A percentile compares a stretch with the other conserved stretches of the same genome.
Conservation (phyloP, 495 filamentous ascomycete species). For the Neurospora sp. region DNA sequence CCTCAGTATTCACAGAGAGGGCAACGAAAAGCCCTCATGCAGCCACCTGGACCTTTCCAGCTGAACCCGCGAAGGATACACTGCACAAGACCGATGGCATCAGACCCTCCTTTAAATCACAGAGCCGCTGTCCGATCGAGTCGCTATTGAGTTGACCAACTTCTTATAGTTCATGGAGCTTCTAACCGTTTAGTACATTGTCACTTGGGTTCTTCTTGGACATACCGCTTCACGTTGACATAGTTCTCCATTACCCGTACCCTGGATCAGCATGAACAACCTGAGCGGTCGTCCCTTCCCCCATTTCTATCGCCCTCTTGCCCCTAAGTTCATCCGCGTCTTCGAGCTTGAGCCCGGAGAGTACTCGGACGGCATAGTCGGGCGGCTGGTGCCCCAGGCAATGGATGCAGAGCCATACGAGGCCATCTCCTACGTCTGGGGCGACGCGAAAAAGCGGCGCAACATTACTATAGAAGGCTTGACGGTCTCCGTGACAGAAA, state of each 20-base stretch:
- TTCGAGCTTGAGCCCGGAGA: constrained; percentile 10
- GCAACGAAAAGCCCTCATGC: not conserved
- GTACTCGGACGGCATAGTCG: constrained; percentile 3
- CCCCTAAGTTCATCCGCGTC: constrained; percentile 4
- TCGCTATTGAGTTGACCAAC: not conserved
- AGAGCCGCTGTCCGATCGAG: not conserved
- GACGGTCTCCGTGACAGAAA: constrained; percentile 13
- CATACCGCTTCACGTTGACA: not conserved
- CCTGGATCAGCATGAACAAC: not conserved
- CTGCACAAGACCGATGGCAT: not conserved
- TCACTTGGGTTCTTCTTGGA: not conserved
- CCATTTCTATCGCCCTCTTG: constrained; percentile 3
- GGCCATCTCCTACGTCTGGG: constrained; percentile 30
- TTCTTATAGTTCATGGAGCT: not conserved
- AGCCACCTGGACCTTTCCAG: not conserved
- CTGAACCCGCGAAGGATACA: not conserved
- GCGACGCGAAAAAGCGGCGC: constrained; percentile 1
- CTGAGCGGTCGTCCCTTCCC: not conserved
- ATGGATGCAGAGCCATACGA: constrained; percentile 17
- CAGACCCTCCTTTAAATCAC: not conserved
- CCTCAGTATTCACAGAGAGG: too few relatives aligned
- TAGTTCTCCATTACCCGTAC: not conserved
- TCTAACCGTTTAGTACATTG: not conserved
- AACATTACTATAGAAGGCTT: constrained; percentile 11
- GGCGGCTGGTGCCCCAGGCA: constrained; percentile 6